These are phyloP conservation scores for Apocynum venetum DNA, from an alignment of 257 asterid genomes.

Conservation along the genomic window DNA sequence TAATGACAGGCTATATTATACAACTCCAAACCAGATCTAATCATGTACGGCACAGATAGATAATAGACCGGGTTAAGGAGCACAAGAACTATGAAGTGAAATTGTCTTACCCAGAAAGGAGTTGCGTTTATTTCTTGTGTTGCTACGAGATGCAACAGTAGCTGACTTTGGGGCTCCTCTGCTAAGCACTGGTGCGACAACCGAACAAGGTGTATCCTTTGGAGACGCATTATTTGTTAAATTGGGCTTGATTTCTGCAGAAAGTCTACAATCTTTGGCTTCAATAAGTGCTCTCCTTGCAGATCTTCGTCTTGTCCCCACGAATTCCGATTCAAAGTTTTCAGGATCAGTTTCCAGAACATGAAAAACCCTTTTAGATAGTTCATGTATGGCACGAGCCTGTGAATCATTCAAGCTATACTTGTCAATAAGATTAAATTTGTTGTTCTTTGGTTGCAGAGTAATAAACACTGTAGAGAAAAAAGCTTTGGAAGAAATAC, in stretches of 20 bases:
- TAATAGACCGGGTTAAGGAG: too few relatives aligned
- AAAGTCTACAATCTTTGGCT: conserved; percentile 27
- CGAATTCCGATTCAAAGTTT: conserved; percentile 48
- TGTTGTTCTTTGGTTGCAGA: background rate
- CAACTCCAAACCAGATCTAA: background rate
- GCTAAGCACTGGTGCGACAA: conserved; percentile 22
- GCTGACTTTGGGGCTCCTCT: conserved; percentile 19
- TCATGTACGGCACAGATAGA: background rate
- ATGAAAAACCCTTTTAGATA: conserved; percentile 72
- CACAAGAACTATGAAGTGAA: background rate
- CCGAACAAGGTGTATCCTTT: conserved; percentile 10
- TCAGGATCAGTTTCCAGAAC: conserved; percentile 59
- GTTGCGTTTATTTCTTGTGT: conserved; percentile 10
- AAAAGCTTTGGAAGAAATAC: conserved; percentile 21
- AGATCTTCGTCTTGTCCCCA: conserved; percentile 70
- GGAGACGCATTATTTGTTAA: conserved; percentile 15
- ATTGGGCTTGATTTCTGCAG: conserved; percentile 7
- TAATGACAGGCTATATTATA: background rate
- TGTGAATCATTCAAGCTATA: conserved; percentile 17
- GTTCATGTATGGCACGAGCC: conserved; percentile 79
- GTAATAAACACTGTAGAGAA: background rate
- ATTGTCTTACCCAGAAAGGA: conserved; percentile 26
- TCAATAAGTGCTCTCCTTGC: conserved; percentile 47
- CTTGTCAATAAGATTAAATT: background rate
- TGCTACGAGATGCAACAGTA: conserved; percentile 11